Conservation (phyloP, 495 filamentous ascomycete genomes). For the Pseudoneurospora amorphoporcata region DNA sequence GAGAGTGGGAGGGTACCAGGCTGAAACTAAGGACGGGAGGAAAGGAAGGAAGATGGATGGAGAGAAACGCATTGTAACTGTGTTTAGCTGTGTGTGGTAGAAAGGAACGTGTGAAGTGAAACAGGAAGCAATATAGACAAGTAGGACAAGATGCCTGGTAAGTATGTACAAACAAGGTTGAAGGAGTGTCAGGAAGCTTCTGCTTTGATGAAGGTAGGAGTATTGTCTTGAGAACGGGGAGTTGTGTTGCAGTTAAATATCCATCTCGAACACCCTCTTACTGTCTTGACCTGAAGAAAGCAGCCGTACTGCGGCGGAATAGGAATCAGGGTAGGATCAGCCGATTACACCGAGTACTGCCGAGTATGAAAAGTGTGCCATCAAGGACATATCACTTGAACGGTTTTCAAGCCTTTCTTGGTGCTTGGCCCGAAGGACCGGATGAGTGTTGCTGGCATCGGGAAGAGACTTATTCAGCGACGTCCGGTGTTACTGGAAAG, state of each 20-base stretch:
- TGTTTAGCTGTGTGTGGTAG: background rate
- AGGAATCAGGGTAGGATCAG: background rate
- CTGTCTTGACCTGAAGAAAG: background rate
- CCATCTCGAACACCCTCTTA: background rate
- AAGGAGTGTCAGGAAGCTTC: background rate
- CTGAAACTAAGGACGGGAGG: conserved; percentile 12
- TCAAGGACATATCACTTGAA: background rate
- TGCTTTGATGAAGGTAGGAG: background rate
- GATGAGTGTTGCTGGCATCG: background rate
- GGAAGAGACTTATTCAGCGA: background rate
- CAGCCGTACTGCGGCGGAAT: background rate
- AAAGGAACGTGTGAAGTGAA: conserved; percentile 1
- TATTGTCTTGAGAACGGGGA: background rate
- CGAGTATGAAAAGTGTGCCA: background rate
- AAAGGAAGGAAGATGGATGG: conserved; percentile 3
- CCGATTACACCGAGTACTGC: background rate
- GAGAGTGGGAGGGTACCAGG: conserved; percentile 24
- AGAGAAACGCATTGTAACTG: conserved; percentile 11
- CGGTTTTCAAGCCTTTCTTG: background rate
- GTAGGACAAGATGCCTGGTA: background rate
- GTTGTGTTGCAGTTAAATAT: background rate
- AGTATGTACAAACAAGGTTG: background rate
- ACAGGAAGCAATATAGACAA: background rate
- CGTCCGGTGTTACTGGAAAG: background rate
- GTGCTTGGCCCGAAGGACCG: background rate